phyloP scores from a whole-genome alignment of 331 rosid species.

The Cydonia oblonga region DNA sequence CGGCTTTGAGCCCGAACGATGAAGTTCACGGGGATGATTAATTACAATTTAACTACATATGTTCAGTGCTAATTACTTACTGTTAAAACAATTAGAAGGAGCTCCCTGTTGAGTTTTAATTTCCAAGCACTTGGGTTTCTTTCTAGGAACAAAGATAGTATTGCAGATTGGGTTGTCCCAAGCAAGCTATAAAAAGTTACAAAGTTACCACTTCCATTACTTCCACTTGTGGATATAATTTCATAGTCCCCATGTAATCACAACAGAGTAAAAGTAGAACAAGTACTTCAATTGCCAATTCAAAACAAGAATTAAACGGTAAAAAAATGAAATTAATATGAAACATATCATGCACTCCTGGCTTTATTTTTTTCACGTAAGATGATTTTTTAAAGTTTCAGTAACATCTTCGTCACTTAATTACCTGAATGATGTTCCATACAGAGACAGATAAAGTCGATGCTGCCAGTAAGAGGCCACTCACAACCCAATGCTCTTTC shows the following conservation, averaged over 20 bases:
- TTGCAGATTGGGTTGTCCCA: constrained; percentile 51
- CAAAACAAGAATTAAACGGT: not conserved
- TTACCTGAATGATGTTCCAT: constrained; percentile 50
- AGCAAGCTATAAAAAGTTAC: constrained; percentile 38
- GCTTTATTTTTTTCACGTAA: too few relatives aligned
- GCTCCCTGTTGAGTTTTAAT: constrained; percentile 33
- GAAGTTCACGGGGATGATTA: not conserved
- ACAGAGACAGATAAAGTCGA: constrained; percentile 48
- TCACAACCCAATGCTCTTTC: constrained; percentile 58
- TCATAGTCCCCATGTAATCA: constrained; percentile 37
- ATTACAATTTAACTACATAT: not conserved
- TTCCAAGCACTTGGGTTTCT: constrained; percentile 41
- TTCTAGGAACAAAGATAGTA: constrained; percentile 28
- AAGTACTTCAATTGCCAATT: not conserved
- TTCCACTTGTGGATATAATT: constrained; percentile 46
- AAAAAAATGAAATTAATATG: not conserved
- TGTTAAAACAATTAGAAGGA: constrained; percentile 50
- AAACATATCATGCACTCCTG: too few relatives aligned
- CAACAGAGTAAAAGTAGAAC: not conserved
- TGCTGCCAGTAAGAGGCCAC: constrained; percentile 55
- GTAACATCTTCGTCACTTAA: not conserved
- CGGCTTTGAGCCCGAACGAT: not conserved
- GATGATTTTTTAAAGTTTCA: too few relatives aligned
- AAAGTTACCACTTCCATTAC: constrained; percentile 44
- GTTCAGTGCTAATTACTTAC: constrained; percentile 18